Evolutionary conservation across 2,329 filamentous ascomycete species (phyloP), one percentile per base, ranked within the genome.

Genomic region (Graphiopsis chlorocephala): DNA sequence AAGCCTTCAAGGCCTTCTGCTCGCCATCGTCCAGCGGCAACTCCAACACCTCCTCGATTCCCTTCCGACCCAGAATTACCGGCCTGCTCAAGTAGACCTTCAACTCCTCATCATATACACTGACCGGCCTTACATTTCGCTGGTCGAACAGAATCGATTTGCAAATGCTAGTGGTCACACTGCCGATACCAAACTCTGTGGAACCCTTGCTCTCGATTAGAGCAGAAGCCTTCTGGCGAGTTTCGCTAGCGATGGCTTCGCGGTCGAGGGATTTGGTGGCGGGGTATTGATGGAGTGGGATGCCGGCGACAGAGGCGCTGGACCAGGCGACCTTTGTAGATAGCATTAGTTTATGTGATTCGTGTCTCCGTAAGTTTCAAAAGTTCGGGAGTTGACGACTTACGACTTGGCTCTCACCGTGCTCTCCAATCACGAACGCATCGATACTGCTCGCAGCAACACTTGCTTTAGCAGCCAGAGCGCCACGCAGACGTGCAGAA

Each of bases 191-290:
- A 67, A 80, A 84, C 0, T 81, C 77, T 0, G 80, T 85, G 29
- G 81, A 79, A 0, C 83, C 83, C 71, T 85, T 85, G 12, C 78
- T 77, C 23, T 77, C 74, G 53, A 84, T 80, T 66, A 85, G 84
- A 14, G 74, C 76, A 10, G 80, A 77, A 0, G 82, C 79, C 42
- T 79, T 82, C n/a, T 79, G 74, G 48, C 78, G 80, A 61, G 82
- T 83, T 50, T 83, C 78, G 8, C 72, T 68, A 1, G 77, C 78
- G 23, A 85, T 78, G 1, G 77, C 74, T 2, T 71, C 68, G 5
- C 72, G 73, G 45, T 78, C 68, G 45, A 76, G 58, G 2, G 66
- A 5, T 70, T 73, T 6, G 79, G 66, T 6, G 72, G 76, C 29
- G 76, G 58, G 58, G 29, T 50, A 61, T 4, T 25, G 74, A 26